Evolutionary conservation across 2,329 filamentous ascomycete species (phyloP), one percentile per base, ranked within the genome.

Genomic region (Graphium sp.): DNA sequence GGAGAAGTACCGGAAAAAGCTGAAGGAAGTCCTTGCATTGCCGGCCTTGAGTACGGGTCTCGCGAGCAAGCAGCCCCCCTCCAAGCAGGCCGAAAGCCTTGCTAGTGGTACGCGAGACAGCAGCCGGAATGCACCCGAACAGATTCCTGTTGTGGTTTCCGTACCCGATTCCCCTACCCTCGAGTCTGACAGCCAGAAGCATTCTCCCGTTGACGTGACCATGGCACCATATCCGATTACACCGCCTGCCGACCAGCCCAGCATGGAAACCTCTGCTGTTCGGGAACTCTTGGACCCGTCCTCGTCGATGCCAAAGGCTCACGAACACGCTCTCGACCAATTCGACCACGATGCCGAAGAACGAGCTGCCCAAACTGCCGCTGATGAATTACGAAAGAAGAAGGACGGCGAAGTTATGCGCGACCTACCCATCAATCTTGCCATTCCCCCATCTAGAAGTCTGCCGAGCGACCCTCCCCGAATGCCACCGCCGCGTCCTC

Each of bases 1-100:
- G 52, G 87, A 95, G 39, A 77, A 78, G 41, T 95, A 95, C 47
- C 74, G 81, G 41, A 85, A 77, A 50, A 93, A 89, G 51, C 49
- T 92, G 24, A 93, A 92, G 50, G 85, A 95, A 32, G 51, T 69
- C 7, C 49, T 73, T 42, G 49, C 60, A 0, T 45, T 51, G 24
- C 46, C 52, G 12, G 29, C 19, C n/a, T 22, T 31, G 11, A 28
- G 14, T 15, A 22, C 7, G 26, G 26, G 15, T 8, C 16, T 22
- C 10, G 26, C 21, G n/a, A 22, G n/a, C n/a, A 21, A 21, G 18
- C 32, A 33, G 23, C 10, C 10, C 3, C 10, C 10, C 12, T 9
- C 20, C 12, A 12, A n/a, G n/a, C n/a, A n/a, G n/a, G n/a, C 20
- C 20, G 20, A 9, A 9, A 12, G 10, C 3, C 10, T 12, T 12